Percentiles rank a stretch among this genome's conserved stretches.
Conservation (phyloP, 2,329 filamentous ascomycete genomes). For the Fusarium albidum region DNA sequence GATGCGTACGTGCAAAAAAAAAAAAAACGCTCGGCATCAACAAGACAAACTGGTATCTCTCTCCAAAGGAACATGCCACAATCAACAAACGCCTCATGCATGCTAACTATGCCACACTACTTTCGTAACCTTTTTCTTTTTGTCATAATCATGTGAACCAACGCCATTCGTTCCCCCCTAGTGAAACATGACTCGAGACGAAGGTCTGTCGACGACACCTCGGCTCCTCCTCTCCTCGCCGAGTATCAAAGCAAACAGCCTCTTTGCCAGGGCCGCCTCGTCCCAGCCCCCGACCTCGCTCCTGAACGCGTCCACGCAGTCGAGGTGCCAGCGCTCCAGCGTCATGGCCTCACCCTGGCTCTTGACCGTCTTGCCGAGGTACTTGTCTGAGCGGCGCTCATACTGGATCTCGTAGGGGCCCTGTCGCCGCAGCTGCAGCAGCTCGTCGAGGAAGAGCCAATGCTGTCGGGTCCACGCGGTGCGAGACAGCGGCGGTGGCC, state of each 20-base stretch:
- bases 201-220: constrained; percentile 16
- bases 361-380: constrained; percentile 58
- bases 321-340: constrained; percentile 65
- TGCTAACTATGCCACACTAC: constrained; percentile 31
- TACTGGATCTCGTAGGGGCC: constrained; percentile 47
- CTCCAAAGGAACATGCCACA: constrained; percentile 24
- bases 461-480: constrained; percentile 59
- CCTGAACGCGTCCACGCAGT: constrained; percentile 64
- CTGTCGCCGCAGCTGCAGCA: constrained; percentile 57
- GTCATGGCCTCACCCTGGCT: constrained; percentile 56
- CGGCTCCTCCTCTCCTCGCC: constrained; percentile 53
- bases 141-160: constrained; percentile 8
- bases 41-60: constrained; percentile 37
- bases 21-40: constrained; percentile 15
- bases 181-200: constrained; percentile 44
- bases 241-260: constrained; percentile 61
- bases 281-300: constrained; percentile 59
- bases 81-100: constrained; percentile 36
- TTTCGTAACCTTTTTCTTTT: constrained; percentile 27
- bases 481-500: constrained; percentile 46
- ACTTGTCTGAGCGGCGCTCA: constrained; percentile 42
- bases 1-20: constrained; percentile 16
- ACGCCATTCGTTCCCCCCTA: constrained; percentile 24
- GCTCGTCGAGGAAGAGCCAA: constrained; percentile 61
- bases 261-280: constrained; percentile 57